Percentiles rank a stretch among this genome's conserved stretches.
phyloP scores from a whole-genome alignment of 768 basidiomycete species.

The Clavaria fumosa region DNA sequence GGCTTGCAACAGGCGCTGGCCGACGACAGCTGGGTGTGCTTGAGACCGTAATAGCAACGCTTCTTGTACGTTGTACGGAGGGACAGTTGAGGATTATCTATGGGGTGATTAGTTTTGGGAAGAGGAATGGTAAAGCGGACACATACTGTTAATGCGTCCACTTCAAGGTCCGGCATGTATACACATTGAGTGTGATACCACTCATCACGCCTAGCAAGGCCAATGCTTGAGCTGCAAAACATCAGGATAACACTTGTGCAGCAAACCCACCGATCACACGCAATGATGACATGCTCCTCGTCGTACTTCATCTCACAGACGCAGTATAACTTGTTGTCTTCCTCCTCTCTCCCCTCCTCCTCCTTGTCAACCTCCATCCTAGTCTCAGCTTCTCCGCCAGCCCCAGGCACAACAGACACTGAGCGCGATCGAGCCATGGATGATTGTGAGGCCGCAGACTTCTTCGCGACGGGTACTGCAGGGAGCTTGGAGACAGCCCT shows the following conservation, averaged over 20 bases:
- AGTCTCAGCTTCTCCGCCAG: conserved; percentile 23
- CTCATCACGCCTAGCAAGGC: conserved; percentile 72
- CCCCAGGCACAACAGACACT: conserved; percentile 47
- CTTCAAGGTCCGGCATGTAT: conserved; percentile 60
- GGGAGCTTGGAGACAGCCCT: conserved; percentile 12
- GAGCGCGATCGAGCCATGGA: conserved; percentile 64
- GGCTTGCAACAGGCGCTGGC: conserved; percentile 65
- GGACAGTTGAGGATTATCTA: conserved; percentile 44
- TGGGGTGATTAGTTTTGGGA: conserved; percentile 4
- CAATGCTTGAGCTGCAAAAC: neutral
- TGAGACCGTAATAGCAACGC: conserved; percentile 58
- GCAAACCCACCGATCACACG: conserved; percentile 65
- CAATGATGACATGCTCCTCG: conserved; percentile 83
- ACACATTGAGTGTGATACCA: conserved; percentile 91
- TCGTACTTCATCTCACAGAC: conserved; percentile 80
- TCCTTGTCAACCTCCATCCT: conserved; percentile 24
- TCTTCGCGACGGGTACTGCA: conserved; percentile 20
- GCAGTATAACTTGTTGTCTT: conserved; percentile 73
- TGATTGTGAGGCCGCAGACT: conserved; percentile 24
- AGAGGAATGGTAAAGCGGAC: neutral
- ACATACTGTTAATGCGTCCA: conserved; percentile 66
- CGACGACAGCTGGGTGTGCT: conserved; percentile 45
- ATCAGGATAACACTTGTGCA: no score
- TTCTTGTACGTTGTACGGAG: conserved; percentile 67
- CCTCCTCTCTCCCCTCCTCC: conserved; percentile 22